Percentiles rank a stretch among this genome's conserved stretches.
Conservation (phyloP, 2,329 filamentous ascomycete genomes). For the Paraphoma chrysanthemicola region DNA sequence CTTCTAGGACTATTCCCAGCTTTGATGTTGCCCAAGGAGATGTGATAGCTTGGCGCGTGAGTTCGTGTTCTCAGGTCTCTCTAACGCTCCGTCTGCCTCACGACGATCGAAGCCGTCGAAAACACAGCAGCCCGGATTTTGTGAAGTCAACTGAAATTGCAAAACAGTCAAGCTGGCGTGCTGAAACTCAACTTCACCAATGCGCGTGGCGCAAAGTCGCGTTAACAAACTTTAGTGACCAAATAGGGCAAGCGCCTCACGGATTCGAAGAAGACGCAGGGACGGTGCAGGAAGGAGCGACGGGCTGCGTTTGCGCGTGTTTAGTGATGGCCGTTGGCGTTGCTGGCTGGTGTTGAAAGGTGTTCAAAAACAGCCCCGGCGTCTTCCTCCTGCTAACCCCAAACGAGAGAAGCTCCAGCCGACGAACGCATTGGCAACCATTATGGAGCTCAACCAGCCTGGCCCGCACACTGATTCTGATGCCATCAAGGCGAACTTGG, state of each 20-base stretch:
- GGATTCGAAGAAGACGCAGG: slow-evolving; percentile 16
- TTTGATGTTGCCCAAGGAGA: slow-evolving; percentile 1
- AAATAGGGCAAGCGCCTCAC: slow-evolving; percentile 8
- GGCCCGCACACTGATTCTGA: slow-evolving; percentile 30
- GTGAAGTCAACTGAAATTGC: not conserved
- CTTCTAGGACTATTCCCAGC: not conserved
- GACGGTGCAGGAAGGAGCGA: slow-evolving; percentile 20
- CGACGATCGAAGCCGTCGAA: not conserved
- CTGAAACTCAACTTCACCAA: not conserved
- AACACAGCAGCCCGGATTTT: not conserved
- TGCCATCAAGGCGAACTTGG: slow-evolving; percentile 40
- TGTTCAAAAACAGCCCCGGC: slow-evolving; percentile 30
- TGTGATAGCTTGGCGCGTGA: slow-evolving; percentile 6
- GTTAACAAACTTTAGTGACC: slow-evolving; percentile 13
- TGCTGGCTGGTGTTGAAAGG: slow-evolving; percentile 34
- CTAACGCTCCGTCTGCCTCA: not conserved
- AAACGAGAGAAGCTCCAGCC: slow-evolving; percentile 37
- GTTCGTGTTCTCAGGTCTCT: not conserved
- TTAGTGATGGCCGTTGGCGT: slow-evolving; percentile 11
- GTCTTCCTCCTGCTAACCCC: slow-evolving; percentile 33
- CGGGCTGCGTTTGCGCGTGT: slow-evolving; percentile 16
- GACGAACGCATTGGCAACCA: slow-evolving; percentile 35
- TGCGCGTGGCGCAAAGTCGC: not conserved
- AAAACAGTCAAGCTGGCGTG: not conserved
- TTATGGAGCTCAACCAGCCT: slow-evolving; percentile 35